Evolutionary conservation across 2,329 filamentous ascomycete species (phyloP).

Genomic region (Metarhizium brunneum): DNA sequence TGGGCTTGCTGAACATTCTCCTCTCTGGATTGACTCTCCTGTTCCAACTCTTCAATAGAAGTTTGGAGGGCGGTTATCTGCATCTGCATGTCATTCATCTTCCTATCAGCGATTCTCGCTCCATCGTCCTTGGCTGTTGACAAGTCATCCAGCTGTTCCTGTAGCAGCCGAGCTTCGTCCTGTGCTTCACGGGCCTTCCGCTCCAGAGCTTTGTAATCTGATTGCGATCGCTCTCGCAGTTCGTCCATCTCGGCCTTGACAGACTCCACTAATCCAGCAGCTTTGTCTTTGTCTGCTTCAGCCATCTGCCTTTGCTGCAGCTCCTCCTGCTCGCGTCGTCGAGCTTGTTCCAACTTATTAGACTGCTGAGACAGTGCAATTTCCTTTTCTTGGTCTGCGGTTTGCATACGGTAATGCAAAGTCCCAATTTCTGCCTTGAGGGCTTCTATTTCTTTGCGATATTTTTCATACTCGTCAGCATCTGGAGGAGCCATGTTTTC

Average conservation of each 20-base stretch:
- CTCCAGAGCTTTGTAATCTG: conserved; percentile 57
- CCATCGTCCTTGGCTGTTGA: conserved; percentile 57
- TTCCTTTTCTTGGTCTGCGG: conserved; percentile 79
- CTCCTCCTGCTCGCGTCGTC: conserved; percentile 76
- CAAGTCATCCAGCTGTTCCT: conserved; percentile 75
- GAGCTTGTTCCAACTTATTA: conserved; percentile 72
- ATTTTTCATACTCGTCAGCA: conserved; percentile 49
- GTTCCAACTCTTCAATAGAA: conserved; percentile 47
- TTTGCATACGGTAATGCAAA: conserved; percentile 78
- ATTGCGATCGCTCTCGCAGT: conserved; percentile 37
- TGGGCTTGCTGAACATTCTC: conserved; percentile 51
- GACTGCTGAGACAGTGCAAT: conserved; percentile 69
- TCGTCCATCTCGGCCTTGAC: conserved; percentile 42
- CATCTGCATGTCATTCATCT: conserved; percentile 43
- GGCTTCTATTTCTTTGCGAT: conserved; percentile 56
- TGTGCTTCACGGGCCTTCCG: conserved; percentile 60
- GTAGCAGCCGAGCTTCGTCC: conserved; percentile 62
- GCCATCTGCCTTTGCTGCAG: conserved; percentile 57
- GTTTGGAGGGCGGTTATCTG: conserved; percentile 37
- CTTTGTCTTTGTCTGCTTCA: conserved; percentile 44
- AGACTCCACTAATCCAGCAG: conserved; percentile 38
- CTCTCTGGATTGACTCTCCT: conserved; percentile 48
- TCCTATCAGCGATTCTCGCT: conserved; percentile 50
- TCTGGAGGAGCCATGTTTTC: conserved; percentile 51
- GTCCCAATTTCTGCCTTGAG: conserved; percentile 85